These are phyloP conservation scores for Lathyrus sativus DNA, from an alignment of 306 rosid species.

Conservation along the genomic window DNA sequence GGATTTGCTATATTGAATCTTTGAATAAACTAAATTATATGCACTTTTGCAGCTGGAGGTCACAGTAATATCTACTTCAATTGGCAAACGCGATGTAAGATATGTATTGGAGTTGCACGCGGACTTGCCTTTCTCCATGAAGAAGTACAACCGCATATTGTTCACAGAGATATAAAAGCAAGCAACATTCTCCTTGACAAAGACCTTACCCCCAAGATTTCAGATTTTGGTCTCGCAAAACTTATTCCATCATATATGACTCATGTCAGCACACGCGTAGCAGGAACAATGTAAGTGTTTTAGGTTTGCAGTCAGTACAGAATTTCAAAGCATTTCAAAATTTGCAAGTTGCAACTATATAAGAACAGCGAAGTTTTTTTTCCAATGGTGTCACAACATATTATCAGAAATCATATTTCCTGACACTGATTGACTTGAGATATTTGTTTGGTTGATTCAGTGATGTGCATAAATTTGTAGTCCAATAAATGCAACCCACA, in stretches of 20 bases:
- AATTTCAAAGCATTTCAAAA: constrained; percentile 7
- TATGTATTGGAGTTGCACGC: constrained; percentile 75
- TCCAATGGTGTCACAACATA: not conserved
- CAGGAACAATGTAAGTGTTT: constrained; percentile 85
- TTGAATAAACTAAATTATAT: constrained; percentile 27
- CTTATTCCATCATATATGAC: constrained; percentile 80
- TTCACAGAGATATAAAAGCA: constrained; percentile 97
- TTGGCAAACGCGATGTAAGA: constrained; percentile 69
- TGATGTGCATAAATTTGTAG: constrained; percentile 23
- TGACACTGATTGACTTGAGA: not conserved
- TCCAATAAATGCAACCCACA: constrained; percentile 14
- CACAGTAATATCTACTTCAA: constrained; percentile 51
- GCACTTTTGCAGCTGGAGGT: constrained; percentile 61
- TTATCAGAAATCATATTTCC: not conserved
- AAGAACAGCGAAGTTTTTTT: not conserved
- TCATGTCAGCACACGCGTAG: constrained; percentile 94
- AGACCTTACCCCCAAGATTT: constrained; percentile 72
- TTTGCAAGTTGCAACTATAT: not conserved
- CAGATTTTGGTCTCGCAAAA: constrained; percentile 96
- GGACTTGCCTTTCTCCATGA: constrained; percentile 94
- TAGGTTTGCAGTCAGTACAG: not conserved
- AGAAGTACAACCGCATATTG: constrained; percentile 76
- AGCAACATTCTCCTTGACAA: constrained; percentile 90
- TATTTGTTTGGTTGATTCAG: constrained; percentile 24
- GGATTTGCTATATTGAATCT: constrained; percentile 3